Evolutionary conservation across 805 yeast genomes (phyloP).

Genomic region (Ascoidea asiatica): DNA sequence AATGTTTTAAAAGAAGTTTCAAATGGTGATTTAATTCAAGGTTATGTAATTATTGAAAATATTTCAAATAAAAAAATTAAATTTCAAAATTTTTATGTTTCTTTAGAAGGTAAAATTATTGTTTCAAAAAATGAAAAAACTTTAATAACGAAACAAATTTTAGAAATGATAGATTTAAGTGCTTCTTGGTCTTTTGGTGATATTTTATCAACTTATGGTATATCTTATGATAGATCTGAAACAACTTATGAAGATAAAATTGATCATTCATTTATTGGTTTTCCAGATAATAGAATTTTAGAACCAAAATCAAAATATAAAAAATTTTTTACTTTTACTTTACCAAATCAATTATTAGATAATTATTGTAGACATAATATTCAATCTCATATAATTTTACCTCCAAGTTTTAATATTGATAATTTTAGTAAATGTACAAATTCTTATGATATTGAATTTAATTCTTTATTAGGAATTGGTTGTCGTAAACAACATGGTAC

Average conservation of each 20-base stretch:
- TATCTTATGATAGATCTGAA: slow-evolving; percentile 14
- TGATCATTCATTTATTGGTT: slow-evolving; percentile 21
- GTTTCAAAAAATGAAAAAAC: slow-evolving; percentile 19
- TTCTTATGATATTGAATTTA: slow-evolving; percentile 18
- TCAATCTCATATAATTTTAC: slow-evolving; percentile 21
- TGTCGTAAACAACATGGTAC: not conserved
- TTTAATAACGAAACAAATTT: slow-evolving; percentile 31
- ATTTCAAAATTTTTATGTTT: slow-evolving; percentile 48
- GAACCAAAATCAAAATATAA: slow-evolving; percentile 37
- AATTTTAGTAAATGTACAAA: slow-evolving; percentile 17
- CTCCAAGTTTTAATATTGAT: slow-evolving; percentile 28
- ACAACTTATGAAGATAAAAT: no score
- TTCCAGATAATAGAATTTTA: slow-evolving; percentile 33
- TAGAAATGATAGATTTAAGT: slow-evolving; percentile 47
- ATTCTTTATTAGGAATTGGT: slow-evolving; percentile 14
- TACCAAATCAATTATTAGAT: slow-evolving; percentile 41
- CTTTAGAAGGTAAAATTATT: slow-evolving; percentile 28
- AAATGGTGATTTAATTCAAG: slow-evolving; percentile 56
- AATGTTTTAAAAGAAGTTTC: slow-evolving; percentile 35
- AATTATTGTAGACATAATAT: slow-evolving; percentile 32
- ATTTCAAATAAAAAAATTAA: slow-evolving; percentile 30
- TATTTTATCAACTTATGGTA: slow-evolving; percentile 38
- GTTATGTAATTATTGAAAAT: slow-evolving; percentile 39
- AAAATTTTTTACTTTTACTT: slow-evolving; percentile 44
- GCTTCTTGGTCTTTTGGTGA: slow-evolving; percentile 41